Evolutionary conservation across 768 basidiomycete genomes (phyloP).

Genomic region (Cyclocybe aegerita): DNA sequence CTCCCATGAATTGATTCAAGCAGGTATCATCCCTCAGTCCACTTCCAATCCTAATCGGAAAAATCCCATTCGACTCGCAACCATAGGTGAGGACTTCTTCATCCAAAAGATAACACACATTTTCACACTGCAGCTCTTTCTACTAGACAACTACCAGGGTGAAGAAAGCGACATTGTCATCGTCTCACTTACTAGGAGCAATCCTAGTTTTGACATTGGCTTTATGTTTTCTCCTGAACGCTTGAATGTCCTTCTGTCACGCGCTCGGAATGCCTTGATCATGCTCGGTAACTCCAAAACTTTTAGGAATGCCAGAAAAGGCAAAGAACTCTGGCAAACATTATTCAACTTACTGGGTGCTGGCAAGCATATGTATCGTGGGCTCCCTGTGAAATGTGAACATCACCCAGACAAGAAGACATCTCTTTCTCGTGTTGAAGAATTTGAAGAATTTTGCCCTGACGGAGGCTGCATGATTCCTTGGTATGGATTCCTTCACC

Average conservation of each 20-base stretch:
- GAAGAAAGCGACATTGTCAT: slow-evolving; percentile 74
- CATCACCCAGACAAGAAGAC: slow-evolving; percentile 43
- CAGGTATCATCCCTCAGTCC: slow-evolving; percentile 62
- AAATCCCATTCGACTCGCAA: slow-evolving; percentile 54
- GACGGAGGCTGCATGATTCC: slow-evolving; percentile 60
- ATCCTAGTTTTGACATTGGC: slow-evolving; percentile 54
- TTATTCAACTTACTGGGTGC: slow-evolving; percentile 45
- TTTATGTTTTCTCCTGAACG: slow-evolving; percentile 74
- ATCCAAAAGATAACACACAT: too few species aligned
- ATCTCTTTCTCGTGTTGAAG: slow-evolving; percentile 34
- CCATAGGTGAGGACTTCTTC: slow-evolving; percentile 50
- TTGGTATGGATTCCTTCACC: slow-evolving; percentile 40
- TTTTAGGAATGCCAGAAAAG: slow-evolving; percentile 47
- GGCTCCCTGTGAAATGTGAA: slow-evolving; percentile 57
- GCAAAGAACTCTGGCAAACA: slow-evolving; percentile 47
- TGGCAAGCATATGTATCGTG: slow-evolving; percentile 47
- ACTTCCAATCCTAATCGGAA: too few species aligned
- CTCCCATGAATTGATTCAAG: slow-evolving; percentile 53
- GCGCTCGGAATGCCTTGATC: slow-evolving; percentile 63
- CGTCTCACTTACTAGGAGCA: slow-evolving; percentile 60
- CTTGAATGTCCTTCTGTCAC: slow-evolving; percentile 68
- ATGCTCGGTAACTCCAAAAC: slow-evolving; percentile 66
- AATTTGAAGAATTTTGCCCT: slow-evolving; percentile 51
- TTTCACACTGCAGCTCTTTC: not conserved
- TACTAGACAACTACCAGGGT: slow-evolving; percentile 72